These are phyloP conservation scores for Emericellopsis cladophorae DNA, from an alignment of 2,329 filamentous ascomycete species.

Conservation along the genomic window DNA sequence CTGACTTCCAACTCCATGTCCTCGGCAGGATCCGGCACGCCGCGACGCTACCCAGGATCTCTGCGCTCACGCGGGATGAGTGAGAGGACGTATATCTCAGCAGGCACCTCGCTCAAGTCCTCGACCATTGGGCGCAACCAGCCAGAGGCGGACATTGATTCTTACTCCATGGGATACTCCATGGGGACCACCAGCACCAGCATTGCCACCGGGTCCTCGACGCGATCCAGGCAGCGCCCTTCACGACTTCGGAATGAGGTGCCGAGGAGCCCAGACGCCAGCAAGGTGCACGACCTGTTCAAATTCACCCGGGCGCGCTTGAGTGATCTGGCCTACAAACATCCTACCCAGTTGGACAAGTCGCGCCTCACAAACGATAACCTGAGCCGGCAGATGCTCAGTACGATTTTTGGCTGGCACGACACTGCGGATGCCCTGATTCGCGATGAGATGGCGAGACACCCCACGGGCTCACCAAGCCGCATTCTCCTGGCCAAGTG, in stretches of 20 bases:
- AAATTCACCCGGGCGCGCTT: constrained; percentile 72
- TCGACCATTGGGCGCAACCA: constrained; percentile 13
- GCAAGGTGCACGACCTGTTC: constrained; percentile 66
- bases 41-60: constrained; percentile 35
- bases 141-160: constrained; percentile 27
- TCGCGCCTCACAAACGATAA: constrained; percentile 61
- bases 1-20: constrained; percentile 46
- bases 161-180: constrained; percentile 36
- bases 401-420: constrained; percentile 90
- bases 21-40: constrained; percentile 40
- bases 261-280: constrained; percentile 56
- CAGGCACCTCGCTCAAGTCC: constrained; percentile 36
- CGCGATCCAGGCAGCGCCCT: constrained; percentile 32
- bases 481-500: constrained; percentile 82
- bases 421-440: constrained; percentile 71
- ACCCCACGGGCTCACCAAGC: constrained; percentile 60
- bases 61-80: constrained; percentile 40
- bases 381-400: constrained; percentile 80
- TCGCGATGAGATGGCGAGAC: constrained; percentile 68
- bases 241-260: constrained; percentile 75
- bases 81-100: constrained; percentile 57
- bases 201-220: constrained; percentile 32
- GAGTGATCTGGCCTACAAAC: constrained; percentile 70
- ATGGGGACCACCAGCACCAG: constrained; percentile 23
- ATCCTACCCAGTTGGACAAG: constrained; percentile 46